Evolutionary conservation across 148 eudicot species (phyloP).

Genomic region (Dianthus caryophyllus): DNA sequence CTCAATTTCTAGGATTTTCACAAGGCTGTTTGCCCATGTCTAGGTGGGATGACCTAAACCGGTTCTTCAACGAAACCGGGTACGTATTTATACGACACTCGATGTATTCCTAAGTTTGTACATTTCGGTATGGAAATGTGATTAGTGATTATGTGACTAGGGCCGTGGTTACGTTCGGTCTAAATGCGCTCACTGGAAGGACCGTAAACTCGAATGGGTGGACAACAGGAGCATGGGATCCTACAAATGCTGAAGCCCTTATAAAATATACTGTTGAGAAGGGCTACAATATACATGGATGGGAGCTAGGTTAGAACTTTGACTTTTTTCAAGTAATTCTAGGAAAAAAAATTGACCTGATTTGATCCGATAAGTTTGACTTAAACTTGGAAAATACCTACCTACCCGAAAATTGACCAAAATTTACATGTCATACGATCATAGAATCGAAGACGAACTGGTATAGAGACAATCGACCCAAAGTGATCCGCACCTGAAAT

Average conservation of each 20-base stretch:
- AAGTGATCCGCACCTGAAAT: too few relatives aligned
- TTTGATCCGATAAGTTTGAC: too few relatives aligned
- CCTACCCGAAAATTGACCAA: too few relatives aligned
- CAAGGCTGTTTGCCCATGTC: slow-evolving; percentile 60
- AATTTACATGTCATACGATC: too few relatives aligned
- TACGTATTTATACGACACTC: slow-evolving; percentile 17
- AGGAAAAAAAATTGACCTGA: too few relatives aligned
- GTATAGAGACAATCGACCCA: too few relatives aligned
- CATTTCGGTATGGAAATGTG: too few relatives aligned
- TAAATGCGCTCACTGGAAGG: slow-evolving; percentile 63
- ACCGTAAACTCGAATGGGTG: slow-evolving; percentile 33
- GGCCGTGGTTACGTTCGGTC: slow-evolving; percentile 61
- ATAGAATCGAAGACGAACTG: too few relatives aligned
- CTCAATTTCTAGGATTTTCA: slow-evolving; percentile 42
- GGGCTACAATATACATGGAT: slow-evolving; percentile 54
- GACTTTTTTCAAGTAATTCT: background rate
- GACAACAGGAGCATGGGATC: slow-evolving; percentile 59
- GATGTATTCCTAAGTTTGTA: too few relatives aligned
- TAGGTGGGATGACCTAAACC: slow-evolving; percentile 61
- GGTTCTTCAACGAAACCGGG: slow-evolving; percentile 58
- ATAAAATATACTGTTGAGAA: slow-evolving; percentile 48
- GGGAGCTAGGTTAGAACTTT: slow-evolving; percentile 68
- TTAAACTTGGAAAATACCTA: too few relatives aligned
- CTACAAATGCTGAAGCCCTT: slow-evolving; percentile 61
- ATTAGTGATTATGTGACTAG: slow-evolving; percentile 30